Evolutionary conservation across 768 basidiomycete genomes (phyloP), one percentile per base, ranked within the genome.

Genomic region (Mycena rosella): DNA sequence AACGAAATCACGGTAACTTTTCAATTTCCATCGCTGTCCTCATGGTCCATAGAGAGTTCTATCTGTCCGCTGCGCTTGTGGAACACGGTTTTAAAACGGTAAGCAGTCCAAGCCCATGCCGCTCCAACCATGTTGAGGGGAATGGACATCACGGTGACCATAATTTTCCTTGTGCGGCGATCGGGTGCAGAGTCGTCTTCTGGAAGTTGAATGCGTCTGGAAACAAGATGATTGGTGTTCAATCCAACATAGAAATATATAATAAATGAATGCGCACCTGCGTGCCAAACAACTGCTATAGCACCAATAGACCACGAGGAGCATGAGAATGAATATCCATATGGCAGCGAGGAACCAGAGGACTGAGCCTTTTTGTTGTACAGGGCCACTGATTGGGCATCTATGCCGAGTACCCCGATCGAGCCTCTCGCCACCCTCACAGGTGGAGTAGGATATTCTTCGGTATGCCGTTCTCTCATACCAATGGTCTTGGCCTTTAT

Each of bases 381-480:
- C 42, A n/a, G 4, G 20, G 42, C 42, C n/a, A 5, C 10, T 44
- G 18, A 5, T 52, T 52, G 51, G 30, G 51, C 51, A 52, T 52
- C 17, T 1, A 34, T 52, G 51, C 51, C 27, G 51, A 22, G 22
- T 34, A 52, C 18, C 18, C 20, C 30, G 51, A 34, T 52, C 51
- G 3, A 52, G 20, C 2, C 3, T n/a, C 42, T 44, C 42, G 42
- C 42, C 42, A 44, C 42, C 42, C 42, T 3, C n/a, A 44, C 42
- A 44, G 10, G 20, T 44, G 4, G 42, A 44, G 20, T n/a, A 44
- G 42, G 42, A 44, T 44, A 44, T 44, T 44, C n/a, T 44, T 34
- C 96, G 93, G 76, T 96, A 96, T 5, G 90, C 82, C 0, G 96
- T 98, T 29, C 96, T 89, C 56, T 95, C 96, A 75, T 96, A 98